phyloP scores from a whole-genome alignment of 2,329 filamentous ascomycete species.

The Cadophora sp. region DNA sequence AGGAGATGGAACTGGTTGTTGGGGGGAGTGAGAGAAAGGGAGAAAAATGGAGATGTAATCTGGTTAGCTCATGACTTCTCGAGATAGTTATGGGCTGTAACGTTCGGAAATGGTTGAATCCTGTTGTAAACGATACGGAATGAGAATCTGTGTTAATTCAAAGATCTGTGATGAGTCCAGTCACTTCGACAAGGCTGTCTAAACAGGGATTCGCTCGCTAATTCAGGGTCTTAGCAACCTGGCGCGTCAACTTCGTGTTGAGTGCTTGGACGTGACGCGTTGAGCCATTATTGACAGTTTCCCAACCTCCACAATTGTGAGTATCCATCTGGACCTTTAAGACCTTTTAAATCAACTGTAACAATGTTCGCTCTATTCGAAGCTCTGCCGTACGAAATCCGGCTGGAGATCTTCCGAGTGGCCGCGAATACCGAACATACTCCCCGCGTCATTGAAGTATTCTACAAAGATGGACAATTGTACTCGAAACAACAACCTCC shows the following conservation, averaged over 20 bases:
- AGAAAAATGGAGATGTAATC: background rate
- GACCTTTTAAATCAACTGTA: background rate
- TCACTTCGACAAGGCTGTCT: background rate
- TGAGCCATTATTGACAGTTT: background rate
- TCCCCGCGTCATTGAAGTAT: conserved; percentile 24
- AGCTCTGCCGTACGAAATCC: background rate
- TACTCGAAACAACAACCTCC: conserved; percentile 26
- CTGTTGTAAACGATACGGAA: no score
- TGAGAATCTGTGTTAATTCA: background rate
- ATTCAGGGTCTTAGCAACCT: background rate
- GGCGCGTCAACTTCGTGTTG: background rate
- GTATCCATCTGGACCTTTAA: background rate
- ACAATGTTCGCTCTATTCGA: background rate
- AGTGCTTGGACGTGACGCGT: conserved; percentile 2
- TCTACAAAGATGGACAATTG: conserved; percentile 21
- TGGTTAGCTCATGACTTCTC: background rate
- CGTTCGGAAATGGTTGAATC: background rate
- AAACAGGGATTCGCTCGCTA: background rate
- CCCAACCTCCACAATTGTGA: background rate
- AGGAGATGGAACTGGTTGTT: no score
- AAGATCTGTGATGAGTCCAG: background rate
- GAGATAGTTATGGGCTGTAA: background rate
- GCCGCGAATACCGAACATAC: background rate
- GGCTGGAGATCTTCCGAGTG: background rate
- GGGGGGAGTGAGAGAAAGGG: background rate